Evolutionary conservation across 2,329 filamentous ascomycete species (phyloP), one percentile per base, ranked within the genome.

Genomic region (Elsinoe fawcettii): DNA sequence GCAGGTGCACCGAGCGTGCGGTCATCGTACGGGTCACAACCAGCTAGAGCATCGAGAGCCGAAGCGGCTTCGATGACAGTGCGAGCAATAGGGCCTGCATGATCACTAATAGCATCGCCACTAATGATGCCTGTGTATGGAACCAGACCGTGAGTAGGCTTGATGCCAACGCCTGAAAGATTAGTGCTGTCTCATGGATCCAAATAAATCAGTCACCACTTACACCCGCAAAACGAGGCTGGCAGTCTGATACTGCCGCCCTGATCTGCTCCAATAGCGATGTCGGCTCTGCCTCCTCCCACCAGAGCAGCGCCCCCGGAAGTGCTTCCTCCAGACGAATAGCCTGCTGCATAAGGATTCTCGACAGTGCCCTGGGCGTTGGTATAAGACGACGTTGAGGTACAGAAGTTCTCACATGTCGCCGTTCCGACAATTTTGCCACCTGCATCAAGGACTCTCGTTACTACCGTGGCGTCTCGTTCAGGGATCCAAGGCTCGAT

Each of bases 351-450:
- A 57, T 72, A 73, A 0, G 76, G 77, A 55, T 79, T 77, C 37
- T 68, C 61, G 2, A 72, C 69, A 1, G 60, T 63, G 2, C 71
- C 71, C 49, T 70, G 69, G 2, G 55, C 60, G 8, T 59, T 53
- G 1, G 62, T 64, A 59, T 74, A 78, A 0, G 75, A 77, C 0
- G 73, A 71, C 1, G 76, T 75, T 0, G 74, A 75, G 59, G 75
- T 74, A 60, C 77, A 81, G 49, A 77, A 75, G 61, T 80, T 79
- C 60, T 82, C 80, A 58, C 80, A 82, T 0, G 73, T 73, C 1
- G 77, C 71, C 0, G 77, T 80, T 9, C 80, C 75, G 6, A 74
- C 69, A 14, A 82, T 75, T 43, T 74, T 64, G 0, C 73, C 79
- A 0, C 79, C 79, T 1, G 76, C 77, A 14, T 79, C 74, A 2